Evolutionary conservation across 805 yeast species (phyloP).

Genomic region (Alloascoidea hylecoeti): DNA sequence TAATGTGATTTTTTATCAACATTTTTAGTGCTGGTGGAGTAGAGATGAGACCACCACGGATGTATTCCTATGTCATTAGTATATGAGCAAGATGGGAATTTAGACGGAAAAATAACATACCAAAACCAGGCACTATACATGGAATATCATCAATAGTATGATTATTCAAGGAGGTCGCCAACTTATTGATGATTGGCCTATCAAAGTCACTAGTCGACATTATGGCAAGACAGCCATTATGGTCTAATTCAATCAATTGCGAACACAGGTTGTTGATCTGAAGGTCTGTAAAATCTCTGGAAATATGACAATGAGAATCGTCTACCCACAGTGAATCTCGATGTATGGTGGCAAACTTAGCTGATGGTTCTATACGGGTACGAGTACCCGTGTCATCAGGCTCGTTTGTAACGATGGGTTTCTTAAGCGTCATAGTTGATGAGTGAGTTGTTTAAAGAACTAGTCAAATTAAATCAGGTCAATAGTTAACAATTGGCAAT

Average conservation of each 20-base stretch:
- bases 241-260: background rate
- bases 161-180: background rate
- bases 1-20: conserved; percentile 41
- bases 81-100: background rate
- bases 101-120: background rate
- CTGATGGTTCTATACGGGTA: no score
- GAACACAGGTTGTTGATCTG: background rate
- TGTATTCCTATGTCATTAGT: conserved; percentile 80
- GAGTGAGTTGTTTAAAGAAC: no score
- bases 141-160: background rate
- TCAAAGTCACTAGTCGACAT: background rate
- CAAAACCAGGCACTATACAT: background rate
- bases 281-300: background rate
- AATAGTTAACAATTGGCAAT: no score
- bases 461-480: no score
- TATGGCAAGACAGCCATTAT: background rate
- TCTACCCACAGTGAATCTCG: no score
- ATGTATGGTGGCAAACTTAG: no score
- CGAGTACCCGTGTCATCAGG: no score
- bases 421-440: no score
- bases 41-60: conserved; percentile 80
- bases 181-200: background rate
- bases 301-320: background rate
- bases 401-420: no score
- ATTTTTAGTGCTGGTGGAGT: conserved; percentile 13